Conservation (phyloP, 164 flowering plant species). For the Taxillus chinensis region DNA sequence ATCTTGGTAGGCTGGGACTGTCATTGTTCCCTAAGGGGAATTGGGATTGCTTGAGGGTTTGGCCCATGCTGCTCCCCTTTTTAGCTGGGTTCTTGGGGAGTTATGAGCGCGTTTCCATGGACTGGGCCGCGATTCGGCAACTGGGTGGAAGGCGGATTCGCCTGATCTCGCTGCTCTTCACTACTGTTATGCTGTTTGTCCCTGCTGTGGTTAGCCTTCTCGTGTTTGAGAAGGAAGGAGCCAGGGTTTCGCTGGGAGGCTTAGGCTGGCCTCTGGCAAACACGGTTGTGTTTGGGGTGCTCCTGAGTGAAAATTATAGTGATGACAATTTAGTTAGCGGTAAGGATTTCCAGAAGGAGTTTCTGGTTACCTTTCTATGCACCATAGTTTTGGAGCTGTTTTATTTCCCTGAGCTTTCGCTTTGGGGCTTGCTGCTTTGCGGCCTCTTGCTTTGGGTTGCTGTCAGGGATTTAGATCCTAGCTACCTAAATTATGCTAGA, state of each 20-base stretch:
- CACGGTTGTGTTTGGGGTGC: conserved; percentile 87
- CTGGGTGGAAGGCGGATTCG: conserved; percentile 61
- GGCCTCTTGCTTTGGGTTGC: conserved; percentile 64
- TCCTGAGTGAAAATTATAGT: conserved; percentile 61
- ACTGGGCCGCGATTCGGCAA: conserved; percentile 46
- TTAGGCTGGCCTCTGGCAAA: conserved; percentile 80
- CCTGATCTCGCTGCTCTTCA: conserved; percentile 50
- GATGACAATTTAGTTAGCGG: conserved; percentile 47
- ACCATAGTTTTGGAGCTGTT: conserved; percentile 73
- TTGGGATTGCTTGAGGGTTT: conserved; percentile 56
- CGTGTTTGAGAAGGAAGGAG: conserved; percentile 32
- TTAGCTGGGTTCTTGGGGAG: conserved; percentile 69
- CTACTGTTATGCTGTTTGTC: conserved; percentile 51
- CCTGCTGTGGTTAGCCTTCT: conserved; percentile 60
- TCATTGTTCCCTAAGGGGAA: conserved; percentile 19
- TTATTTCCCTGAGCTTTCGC: conserved; percentile 78
- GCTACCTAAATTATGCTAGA: conserved; percentile 29
- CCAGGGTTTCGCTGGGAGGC: conserved; percentile 32
- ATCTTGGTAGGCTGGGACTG: conserved; percentile 16
- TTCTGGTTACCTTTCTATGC: conserved; percentile 57
- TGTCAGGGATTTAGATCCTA: conserved; percentile 52
- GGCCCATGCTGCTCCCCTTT: conserved; percentile 81
- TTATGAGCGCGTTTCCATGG: conserved; percentile 53
- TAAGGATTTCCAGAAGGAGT: conserved; percentile 54
- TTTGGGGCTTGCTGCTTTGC: conserved; percentile 63